Base-by-base conservation (phyloP, 495 filamentous ascomycete genomes). In the Daldinia concentrica region DNA sequence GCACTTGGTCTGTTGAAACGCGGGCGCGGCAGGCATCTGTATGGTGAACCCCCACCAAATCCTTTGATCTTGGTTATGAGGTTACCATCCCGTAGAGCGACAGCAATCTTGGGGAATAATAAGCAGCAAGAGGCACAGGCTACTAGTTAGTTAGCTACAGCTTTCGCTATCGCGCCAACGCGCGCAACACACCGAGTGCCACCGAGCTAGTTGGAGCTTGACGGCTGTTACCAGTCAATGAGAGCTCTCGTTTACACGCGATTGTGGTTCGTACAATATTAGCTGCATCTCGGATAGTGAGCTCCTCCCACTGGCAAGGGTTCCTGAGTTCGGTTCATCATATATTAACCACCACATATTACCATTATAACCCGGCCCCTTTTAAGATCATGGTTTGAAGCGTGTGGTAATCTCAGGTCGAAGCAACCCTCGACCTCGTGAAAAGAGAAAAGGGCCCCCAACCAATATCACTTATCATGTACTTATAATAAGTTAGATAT, bases 301-400 rank as follows among this genome's bases (percentile, higher is more conserved):
- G 65, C 66, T 64, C 57, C 64, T 62, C 34, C 63, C 52, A 58
- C 51, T 34, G 26, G 59, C 74, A 78, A 66, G 78, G 78, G 64
- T 78, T 64, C 48, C 27, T 56, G 37, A 54, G 56, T 77, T 65
- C 55, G 70, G 77, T 74, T 71, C 68, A 74, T 64, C 37, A 73
- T 81, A 82, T 83, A 83, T 81, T 79, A 79, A 76, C 73, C 74
- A 79, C 69, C 77, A 79, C 66, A 80, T 82, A 82, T 82, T 80
- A 74, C 69, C 80, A 73, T 78, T 74, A 74, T 69, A 77, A 73
- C 72, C 76, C 72, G 77, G 72, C 68, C 68, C 72, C 76, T 68
- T 73, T 75, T 75, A 75, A 71, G 74, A 67, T 75, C 68, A 72
- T 70, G 69, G 66, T 51, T 68, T 70, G 48, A 74, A 73, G 63